A percentile compares a stretch with the other conserved stretches of the same genome.
Evolutionary conservation across 176 grass and related monocot species (phyloP).

Genomic region (Poa annua): DNA sequence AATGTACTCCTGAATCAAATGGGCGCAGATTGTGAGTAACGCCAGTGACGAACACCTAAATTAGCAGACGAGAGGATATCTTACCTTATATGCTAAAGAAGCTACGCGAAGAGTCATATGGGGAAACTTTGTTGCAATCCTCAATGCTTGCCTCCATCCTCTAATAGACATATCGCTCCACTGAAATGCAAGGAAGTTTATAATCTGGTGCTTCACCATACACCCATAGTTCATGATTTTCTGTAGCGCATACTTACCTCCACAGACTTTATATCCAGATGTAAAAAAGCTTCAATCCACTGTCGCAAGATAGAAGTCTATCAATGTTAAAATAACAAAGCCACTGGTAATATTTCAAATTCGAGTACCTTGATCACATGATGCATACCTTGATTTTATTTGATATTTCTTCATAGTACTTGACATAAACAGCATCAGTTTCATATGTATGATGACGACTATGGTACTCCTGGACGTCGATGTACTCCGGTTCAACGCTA

Average conservation of each 20-base stretch:
- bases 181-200: background rate
- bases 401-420: too few relatives aligned
- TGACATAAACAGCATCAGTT: constrained; percentile 22
- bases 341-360: background rate
- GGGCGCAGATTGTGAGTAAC: background rate
- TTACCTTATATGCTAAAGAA: background rate
- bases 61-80: background rate
- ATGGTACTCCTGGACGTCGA: background rate
- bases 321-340: background rate
- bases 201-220: background rate
- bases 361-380: background rate
- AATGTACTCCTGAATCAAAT: background rate
- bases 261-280: background rate
- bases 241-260: background rate
- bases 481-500: background rate
- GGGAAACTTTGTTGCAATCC: background rate
- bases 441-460: background rate
- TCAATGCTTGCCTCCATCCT: background rate
- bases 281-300: background rate
- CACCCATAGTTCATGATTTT: background rate
- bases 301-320: background rate
- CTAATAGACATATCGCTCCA: background rate
- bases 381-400: background rate
- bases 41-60: background rate
- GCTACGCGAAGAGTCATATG: background rate